phyloP scores from a whole-genome alignment of 2,329 filamentous ascomycete genomes.

The Diaporthe capsici region DNA sequence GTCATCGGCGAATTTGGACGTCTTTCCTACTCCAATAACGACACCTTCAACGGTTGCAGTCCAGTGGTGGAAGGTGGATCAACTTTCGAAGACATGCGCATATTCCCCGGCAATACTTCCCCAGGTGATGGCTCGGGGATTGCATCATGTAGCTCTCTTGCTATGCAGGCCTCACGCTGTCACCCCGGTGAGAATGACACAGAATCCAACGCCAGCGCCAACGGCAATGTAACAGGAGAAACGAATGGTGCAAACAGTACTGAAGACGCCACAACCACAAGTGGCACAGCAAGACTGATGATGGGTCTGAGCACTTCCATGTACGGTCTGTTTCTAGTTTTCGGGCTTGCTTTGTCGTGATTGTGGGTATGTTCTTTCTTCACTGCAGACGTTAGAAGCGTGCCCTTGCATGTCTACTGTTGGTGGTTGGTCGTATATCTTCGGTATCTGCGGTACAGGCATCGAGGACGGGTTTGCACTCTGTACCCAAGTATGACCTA shows the following conservation, averaged over 20 bases:
- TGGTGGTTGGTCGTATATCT: too few species aligned
- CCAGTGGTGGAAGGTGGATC: background rate
- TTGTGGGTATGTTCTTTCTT: too few species aligned
- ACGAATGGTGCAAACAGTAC: too few species aligned
- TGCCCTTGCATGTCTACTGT: background rate
- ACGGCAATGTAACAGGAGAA: background rate
- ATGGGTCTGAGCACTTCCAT: background rate
- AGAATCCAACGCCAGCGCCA: background rate
- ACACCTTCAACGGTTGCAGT: background rate
- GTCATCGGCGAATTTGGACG: background rate
- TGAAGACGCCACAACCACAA: background rate
- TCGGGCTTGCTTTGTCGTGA: background rate
- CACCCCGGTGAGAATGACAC: background rate
- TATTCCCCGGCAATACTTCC: background rate
- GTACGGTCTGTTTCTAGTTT: background rate
- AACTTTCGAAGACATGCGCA: background rate
- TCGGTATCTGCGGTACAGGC: too few species aligned
- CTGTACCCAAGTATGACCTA: too few species aligned
- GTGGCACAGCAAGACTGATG: background rate
- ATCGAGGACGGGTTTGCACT: too few species aligned
- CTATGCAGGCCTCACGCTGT: slow-evolving; percentile 10
- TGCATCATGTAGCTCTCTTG: background rate
- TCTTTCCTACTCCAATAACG: background rate
- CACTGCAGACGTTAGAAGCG: background rate
- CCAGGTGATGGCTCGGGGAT: background rate